Percentiles rank a stretch among this genome's conserved stretches.
These are phyloP conservation scores for Phytomonas francai DNA, from an alignment of 208 protist species.

Conservation along the genomic window DNA sequence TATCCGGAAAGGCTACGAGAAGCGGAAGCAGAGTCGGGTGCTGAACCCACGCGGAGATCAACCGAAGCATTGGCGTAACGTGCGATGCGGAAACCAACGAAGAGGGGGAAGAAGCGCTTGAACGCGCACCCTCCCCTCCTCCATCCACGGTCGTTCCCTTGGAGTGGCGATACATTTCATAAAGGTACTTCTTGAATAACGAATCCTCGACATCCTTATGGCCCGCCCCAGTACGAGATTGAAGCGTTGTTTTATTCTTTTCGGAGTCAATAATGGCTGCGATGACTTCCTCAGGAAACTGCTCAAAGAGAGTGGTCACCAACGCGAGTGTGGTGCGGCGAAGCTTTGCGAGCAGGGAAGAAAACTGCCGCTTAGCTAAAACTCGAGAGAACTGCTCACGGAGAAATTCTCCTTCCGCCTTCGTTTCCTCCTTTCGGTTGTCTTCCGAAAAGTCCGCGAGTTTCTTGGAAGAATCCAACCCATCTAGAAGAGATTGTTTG, in stretches of 20 bases:
- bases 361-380: conserved; percentile 30
- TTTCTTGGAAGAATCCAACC: conserved; percentile 21
- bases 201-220: background rate
- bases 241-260: background rate
- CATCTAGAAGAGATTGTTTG: conserved; percentile 35
- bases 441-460: conserved; percentile 2
- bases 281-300: conserved; percentile 71
- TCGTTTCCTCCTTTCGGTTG: background rate
- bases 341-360: conserved; percentile 34
- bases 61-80: conserved; percentile 56
- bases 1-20: conserved; percentile 34
- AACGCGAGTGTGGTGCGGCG: conserved; percentile 40
- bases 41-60: conserved; percentile 57
- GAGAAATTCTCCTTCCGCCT: conserved; percentile 11
- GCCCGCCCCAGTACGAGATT: conserved; percentile 11
- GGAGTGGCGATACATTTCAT: conserved; percentile 29
- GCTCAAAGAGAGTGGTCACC: conserved; percentile 64
- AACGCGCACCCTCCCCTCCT: conserved; percentile 5
- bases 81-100: conserved; percentile 18
- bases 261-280: conserved; percentile 19
- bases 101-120: background rate
- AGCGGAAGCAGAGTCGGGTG: conserved; percentile 45
- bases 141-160: conserved; percentile 26
- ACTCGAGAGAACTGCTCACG: conserved; percentile 18
- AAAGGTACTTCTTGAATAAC: conserved; percentile 26